Conservation (phyloP, 1,284 basidiomycete genomes). For the Sporisorium exsertum region DNA sequence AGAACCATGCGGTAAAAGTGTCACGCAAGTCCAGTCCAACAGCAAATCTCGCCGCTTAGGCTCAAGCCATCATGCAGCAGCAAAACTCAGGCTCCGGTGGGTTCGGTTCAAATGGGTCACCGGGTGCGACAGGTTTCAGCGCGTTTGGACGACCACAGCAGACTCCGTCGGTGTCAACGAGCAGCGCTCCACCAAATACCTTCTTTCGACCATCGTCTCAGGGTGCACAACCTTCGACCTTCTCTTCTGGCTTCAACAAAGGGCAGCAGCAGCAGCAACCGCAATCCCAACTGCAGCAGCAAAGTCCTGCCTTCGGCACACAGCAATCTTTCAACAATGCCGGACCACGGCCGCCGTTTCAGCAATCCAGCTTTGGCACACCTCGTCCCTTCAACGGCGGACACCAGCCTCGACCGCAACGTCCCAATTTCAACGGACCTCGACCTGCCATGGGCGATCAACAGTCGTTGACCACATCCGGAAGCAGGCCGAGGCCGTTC, state of each 20-base stretch:
- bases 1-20: slow-evolving; percentile 5
- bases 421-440: slow-evolving; percentile 4
- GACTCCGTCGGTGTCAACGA: slow-evolving; percentile 16
- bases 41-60: neutral
- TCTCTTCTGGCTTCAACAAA: slow-evolving; percentile 6
- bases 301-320: slow-evolving; percentile 13
- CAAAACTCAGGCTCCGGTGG: slow-evolving; percentile 12
- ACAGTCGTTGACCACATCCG: slow-evolving; percentile 23
- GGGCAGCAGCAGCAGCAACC: slow-evolving; percentile 14
- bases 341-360: slow-evolving; percentile 16
- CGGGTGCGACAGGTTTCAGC: slow-evolving; percentile 12
- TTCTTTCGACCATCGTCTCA: slow-evolving; percentile 29
- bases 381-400: slow-evolving; percentile 17
- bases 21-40: neutral
- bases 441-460: slow-evolving; percentile 17
- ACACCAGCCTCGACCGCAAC: slow-evolving; percentile 12
- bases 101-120: neutral
- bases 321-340: slow-evolving; percentile 10
- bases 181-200: slow-evolving; percentile 36
- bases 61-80: slow-evolving; percentile 22
- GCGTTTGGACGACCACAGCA: slow-evolving; percentile 28
- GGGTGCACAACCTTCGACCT: slow-evolving; percentile 13
- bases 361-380: slow-evolving; percentile 15
- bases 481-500: slow-evolving; percentile 36
- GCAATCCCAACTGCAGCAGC: slow-evolving; percentile 15